phyloP scores from a whole-genome alignment of 345 rosid genomes.

The Linum usitatissimum region DNA sequence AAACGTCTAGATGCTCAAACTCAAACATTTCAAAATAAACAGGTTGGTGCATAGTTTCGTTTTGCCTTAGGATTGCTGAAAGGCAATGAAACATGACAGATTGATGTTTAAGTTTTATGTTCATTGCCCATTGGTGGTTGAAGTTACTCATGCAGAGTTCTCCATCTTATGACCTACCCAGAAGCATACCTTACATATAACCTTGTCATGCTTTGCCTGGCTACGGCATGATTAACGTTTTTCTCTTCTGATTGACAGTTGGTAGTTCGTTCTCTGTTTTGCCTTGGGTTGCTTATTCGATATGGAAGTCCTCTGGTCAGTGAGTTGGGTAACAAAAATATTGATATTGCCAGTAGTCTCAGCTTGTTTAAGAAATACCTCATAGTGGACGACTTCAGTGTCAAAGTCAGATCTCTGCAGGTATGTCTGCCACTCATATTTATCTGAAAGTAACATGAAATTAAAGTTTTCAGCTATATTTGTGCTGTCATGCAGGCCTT shows the following conservation, averaged over 20 bases:
- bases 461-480: slow-evolving; percentile 7
- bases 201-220: neutral
- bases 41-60: slow-evolving; percentile 41
- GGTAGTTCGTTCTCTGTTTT: slow-evolving; percentile 83
- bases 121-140: neutral
- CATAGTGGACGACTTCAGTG: slow-evolving; percentile 56
- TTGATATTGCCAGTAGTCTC: slow-evolving; percentile 51
- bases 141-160: neutral
- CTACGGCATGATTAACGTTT: neutral
- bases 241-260: slow-evolving; percentile 32
- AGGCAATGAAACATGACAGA: neutral
- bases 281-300: slow-evolving; percentile 94
- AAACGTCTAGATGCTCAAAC: slow-evolving; percentile 68
- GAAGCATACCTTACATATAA: neutral
- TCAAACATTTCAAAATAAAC: slow-evolving; percentile 59
- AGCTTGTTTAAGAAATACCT: slow-evolving; percentile 72
- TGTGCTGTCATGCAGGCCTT: slow-evolving; percentile 56
- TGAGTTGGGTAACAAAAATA: slow-evolving; percentile 35
- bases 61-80: neutral
- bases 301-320: slow-evolving; percentile 70
- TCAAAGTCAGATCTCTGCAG: slow-evolving; percentile 91
- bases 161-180: neutral
- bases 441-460: slow-evolving; percentile 9
- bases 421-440: slow-evolving; percentile 27
- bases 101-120: neutral